These are phyloP conservation scores for Camelina laxa DNA, from an alignment of 345 rosid species.

Conservation along the genomic window DNA sequence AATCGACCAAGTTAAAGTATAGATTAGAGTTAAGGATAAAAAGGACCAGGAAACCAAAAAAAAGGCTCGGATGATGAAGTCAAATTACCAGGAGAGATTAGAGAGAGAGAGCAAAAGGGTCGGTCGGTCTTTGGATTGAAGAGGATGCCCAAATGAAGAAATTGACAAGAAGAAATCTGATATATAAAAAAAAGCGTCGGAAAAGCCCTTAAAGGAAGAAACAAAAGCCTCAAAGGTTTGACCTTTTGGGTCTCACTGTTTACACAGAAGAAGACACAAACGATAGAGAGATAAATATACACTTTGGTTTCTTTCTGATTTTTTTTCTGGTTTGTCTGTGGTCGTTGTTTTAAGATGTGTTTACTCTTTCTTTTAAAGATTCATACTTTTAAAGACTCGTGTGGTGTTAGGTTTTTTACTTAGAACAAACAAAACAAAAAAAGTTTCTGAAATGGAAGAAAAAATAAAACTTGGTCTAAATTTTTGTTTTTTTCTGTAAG, in stretches of 20 bases:
- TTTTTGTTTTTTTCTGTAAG: conserved; percentile 1
- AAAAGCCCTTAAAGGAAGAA: conserved; percentile 32
- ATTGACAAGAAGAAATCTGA: conserved; percentile 31
- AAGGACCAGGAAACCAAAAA: background rate
- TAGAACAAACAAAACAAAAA: background rate
- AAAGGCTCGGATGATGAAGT: background rate
- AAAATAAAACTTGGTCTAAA: background rate
- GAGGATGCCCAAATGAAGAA: conserved; percentile 25
- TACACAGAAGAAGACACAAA: conserved; percentile 33
- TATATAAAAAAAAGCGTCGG: background rate
- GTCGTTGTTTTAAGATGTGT: conserved; percentile 42
- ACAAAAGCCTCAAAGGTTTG: conserved; percentile 38
- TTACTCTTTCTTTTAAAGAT: conserved; percentile 11
- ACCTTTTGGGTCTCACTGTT: conserved; percentile 40
- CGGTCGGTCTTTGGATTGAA: conserved; percentile 4
- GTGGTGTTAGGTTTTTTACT: conserved; percentile 34
- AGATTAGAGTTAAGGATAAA: background rate
- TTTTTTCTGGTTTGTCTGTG: conserved; percentile 27
- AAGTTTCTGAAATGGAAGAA: background rate
- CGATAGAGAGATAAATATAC: background rate
- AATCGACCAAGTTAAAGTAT: conserved; percentile 11
- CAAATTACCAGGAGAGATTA: conserved; percentile 45
- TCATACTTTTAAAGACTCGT: conserved; percentile 29
- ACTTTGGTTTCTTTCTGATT: conserved; percentile 9
- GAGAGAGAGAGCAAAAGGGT: conserved; percentile 22